Percentiles rank a stretch among this genome's conserved stretches.
phyloP scores from a whole-genome alignment of 108 stramenopile genomes.

The Nitzschia sp. region DNA sequence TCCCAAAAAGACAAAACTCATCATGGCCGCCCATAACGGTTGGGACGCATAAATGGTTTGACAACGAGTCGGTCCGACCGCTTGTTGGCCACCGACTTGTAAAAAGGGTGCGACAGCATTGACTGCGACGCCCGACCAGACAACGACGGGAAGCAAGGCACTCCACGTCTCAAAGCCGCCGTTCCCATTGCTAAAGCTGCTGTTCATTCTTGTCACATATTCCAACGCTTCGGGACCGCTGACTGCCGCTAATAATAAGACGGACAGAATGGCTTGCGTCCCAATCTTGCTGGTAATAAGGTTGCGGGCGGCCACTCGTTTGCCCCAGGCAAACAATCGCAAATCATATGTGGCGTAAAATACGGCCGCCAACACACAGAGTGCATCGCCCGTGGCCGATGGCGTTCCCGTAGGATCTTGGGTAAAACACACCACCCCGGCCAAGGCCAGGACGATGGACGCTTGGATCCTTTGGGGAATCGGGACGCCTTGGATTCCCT shows the following conservation, averaged over 20 bases:
- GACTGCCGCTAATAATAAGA: constrained; percentile 32
- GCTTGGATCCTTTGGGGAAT: constrained; percentile 65
- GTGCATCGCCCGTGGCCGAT: constrained; percentile 49
- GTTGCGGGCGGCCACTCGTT: constrained; percentile 46
- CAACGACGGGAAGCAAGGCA: constrained; percentile 28
- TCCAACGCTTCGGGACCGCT: not conserved
- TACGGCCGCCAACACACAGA: constrained; percentile 69
- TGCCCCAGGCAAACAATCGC: constrained; percentile 68
- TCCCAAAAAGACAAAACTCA: constrained; percentile 59
- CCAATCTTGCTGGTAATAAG: constrained; percentile 76
- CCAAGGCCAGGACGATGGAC: constrained; percentile 60
- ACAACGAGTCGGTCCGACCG: constrained; percentile 66
- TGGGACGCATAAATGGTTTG: constrained; percentile 80
- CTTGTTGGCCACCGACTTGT: constrained; percentile 77
- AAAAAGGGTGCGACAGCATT: constrained; percentile 78
- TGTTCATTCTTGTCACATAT: constrained; percentile 5
- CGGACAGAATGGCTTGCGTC: constrained; percentile 59
- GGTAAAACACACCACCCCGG: constrained; percentile 68
- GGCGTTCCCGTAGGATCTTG: constrained; percentile 56
- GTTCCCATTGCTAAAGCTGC: too few relatives aligned
- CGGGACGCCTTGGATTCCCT: constrained; percentile 68
- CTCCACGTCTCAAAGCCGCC: constrained; percentile 28
- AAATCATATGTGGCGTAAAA: constrained; percentile 82
- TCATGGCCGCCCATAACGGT: constrained; percentile 74
- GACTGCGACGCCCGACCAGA: constrained; percentile 74